Base-by-base conservation (phyloP, 768 basidiomycete species). In the Suillus fuscotomentosus region DNA sequence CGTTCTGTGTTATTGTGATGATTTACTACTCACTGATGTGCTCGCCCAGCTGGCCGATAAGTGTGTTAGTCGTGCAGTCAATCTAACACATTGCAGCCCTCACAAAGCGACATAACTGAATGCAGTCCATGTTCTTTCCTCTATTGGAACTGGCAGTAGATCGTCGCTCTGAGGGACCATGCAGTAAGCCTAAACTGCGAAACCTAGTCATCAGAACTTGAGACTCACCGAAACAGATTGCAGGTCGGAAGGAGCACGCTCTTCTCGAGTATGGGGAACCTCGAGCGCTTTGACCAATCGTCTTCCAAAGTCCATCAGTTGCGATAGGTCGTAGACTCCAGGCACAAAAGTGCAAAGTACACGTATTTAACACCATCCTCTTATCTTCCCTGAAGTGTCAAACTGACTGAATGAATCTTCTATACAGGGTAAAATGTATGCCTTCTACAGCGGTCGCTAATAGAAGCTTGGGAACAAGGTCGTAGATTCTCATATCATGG, bases 91-190 rank as follows among this genome's bases (percentile, higher is more conserved):
- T 5, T 39, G n/a, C 20, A 38, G 43, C 47, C 57, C 82, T 66
- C 72, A 87, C 83, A 86, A 88, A 45, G 86, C 78, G 50, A 88
- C 75, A 73, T 87, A 90, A 73, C 86, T 87, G 74, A 79, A 82
- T 15, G 75, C 72, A 15, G 78, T 78, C 89, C 89, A 90, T 63
- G 82, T 85, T 64, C 86, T 78, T 69, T 87, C 82, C 61, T 83
- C 80, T 51, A 79, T 75, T 6, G 81, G 78, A 1, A 89, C 88
- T 17, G 89, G 89, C 13, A 81, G 74, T 45, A 89, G 76, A 71
- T 91, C 89, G 55, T 88, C 83, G 65, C 86, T 88, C 86, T 88
- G 67, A 3, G 67, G 17, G 60, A 42, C 42, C 69, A 60, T 6
- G 27, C 24, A 9, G 48, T 67, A 51, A 69, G 60, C 39, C 6